These are phyloP conservation scores for Hirsutella thompsonii DNA, from an alignment of 2,329 filamentous ascomycete genomes.

Conservation along the genomic window DNA sequence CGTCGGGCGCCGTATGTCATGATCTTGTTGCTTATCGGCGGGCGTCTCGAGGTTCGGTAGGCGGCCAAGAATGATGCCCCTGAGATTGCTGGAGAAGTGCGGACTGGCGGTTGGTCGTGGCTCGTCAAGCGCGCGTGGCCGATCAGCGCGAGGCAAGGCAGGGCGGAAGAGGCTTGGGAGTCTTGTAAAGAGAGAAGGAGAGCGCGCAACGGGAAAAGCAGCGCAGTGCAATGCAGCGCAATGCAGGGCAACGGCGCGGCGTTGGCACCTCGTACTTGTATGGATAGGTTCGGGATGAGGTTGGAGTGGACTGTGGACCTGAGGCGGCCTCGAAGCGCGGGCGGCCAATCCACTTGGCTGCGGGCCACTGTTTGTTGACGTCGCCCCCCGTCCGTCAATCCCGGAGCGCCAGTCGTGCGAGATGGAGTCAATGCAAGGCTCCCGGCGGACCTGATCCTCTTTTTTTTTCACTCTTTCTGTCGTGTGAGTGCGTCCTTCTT, in stretches of 20 bases:
- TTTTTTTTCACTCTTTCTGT: not conserved
- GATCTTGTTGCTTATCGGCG: conserved; percentile 16
- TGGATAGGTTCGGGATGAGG: not conserved
- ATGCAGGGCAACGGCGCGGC: conserved; percentile 1
- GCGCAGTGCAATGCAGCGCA: not conserved
- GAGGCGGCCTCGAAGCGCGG: conserved; percentile 1
- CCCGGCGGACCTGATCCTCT: not conserved
- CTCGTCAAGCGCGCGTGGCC: conserved; percentile 2
- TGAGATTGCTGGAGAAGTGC: conserved; percentile 3
- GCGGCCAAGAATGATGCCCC: conserved; percentile 10
- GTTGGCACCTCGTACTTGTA: conserved; percentile 1
- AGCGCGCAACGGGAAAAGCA: too few relatives aligned
- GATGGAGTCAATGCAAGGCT: not conserved
- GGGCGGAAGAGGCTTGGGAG: not conserved
- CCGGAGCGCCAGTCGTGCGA: too few relatives aligned
- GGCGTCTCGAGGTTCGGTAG: conserved; percentile 10
- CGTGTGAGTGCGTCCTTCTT: not conserved
- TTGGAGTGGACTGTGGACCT: too few relatives aligned
- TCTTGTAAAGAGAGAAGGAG: too few relatives aligned
- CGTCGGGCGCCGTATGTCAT: conserved; percentile 30
- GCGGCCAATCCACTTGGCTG: not conserved
- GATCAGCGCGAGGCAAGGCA: conserved; percentile 2
- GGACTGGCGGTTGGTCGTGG: conserved; percentile 2
- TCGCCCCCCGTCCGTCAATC: conserved; percentile 5
- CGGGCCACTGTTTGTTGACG: conserved; percentile 7